A percentile compares a stretch with the other conserved stretches of the same genome.
Conservation (phyloP, 805 yeast genomes). For the Sporopachydermia quercuum region DNA sequence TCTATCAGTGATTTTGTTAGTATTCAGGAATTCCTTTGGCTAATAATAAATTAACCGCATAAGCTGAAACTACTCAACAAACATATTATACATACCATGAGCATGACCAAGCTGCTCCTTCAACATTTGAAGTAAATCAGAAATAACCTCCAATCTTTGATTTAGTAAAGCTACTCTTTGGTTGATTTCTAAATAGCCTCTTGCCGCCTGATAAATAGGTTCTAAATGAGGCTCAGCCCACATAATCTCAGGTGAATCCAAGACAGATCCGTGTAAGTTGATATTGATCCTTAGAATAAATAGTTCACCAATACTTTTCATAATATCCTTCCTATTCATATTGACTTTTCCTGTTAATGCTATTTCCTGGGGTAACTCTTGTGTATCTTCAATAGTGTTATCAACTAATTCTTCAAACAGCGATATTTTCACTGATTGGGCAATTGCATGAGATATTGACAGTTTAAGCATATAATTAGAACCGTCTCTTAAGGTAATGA, state of each 20-base stretch:
- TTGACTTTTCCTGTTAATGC: conserved; percentile 90
- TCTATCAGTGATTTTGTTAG: conserved; percentile 23
- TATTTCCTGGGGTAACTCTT: conserved; percentile 91
- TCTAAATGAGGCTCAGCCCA: conserved; percentile 98
- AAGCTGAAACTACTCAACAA: not conserved
- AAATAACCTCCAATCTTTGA: conserved; percentile 85
- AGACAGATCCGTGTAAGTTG: conserved; percentile 37
- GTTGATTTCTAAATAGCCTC: conserved; percentile 90
- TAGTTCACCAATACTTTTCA: conserved; percentile 94
- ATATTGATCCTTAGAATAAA: conserved; percentile 49
- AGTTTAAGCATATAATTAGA: conserved; percentile 81
- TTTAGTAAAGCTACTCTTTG: conserved; percentile 83
- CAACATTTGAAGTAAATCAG: conserved; percentile 87
- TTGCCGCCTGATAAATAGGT: conserved; percentile 92
- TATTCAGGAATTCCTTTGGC: not conserved
- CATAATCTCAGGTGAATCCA: conserved; percentile 96
- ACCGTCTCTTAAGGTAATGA: conserved; percentile 83
- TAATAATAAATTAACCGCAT: conserved; percentile 1
- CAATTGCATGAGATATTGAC: conserved; percentile 88
- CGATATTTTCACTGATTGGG: conserved; percentile 91
- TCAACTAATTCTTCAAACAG: conserved; percentile 91
- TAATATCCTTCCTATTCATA: conserved; percentile 86
- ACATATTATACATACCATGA: conserved; percentile 29
- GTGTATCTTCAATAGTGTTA: conserved; percentile 93
- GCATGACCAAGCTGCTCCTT: conserved; percentile 95